phyloP scores from a whole-genome alignment of 768 basidiomycete species.

The Goffeauzyma gilvescens region DNA sequence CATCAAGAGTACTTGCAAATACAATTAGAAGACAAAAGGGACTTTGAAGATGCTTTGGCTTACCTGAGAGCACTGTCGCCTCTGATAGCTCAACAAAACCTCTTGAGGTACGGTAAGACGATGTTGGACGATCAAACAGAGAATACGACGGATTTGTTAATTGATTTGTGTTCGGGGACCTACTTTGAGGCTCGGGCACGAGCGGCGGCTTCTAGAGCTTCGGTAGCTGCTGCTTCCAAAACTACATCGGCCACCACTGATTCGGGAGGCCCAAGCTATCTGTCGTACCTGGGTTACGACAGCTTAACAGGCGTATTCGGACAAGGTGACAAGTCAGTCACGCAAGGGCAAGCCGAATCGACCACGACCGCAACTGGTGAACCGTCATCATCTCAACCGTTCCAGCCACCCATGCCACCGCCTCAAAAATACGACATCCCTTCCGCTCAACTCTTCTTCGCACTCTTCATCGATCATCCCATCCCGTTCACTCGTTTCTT shows the following conservation, averaged over 20 bases:
- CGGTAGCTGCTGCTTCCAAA: no score
- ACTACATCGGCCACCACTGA: constrained; percentile 22
- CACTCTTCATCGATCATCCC: constrained; percentile 81
- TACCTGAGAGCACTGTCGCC: constrained; percentile 65
- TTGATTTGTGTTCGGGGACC: constrained; percentile 68
- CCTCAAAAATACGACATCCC: constrained; percentile 38
- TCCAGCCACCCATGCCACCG: no score
- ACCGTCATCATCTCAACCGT: constrained; percentile 1
- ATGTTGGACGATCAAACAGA: constrained; percentile 64
- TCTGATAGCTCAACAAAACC: constrained; percentile 61
- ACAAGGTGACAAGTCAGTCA: constrained; percentile 8
- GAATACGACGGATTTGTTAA: constrained; percentile 75
- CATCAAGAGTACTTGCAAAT: constrained; percentile 88
- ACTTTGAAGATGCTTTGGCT: constrained; percentile 57
- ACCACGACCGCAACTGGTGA: constrained; percentile 7
- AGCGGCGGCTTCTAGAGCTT: no score
- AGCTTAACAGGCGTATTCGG: constrained; percentile 36
- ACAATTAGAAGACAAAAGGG: constrained; percentile 76
- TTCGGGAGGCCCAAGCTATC: constrained; percentile 43
- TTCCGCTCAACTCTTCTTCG: constrained; percentile 72
- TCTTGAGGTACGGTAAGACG: constrained; percentile 71
- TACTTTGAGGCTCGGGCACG: no score
- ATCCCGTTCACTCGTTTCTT: constrained; percentile 67
- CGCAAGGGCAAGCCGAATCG: constrained; percentile 8
- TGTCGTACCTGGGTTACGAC: constrained; percentile 61